Conservation (phyloP, 768 basidiomycete genomes). For the Paxillus rubicundulus region DNA sequence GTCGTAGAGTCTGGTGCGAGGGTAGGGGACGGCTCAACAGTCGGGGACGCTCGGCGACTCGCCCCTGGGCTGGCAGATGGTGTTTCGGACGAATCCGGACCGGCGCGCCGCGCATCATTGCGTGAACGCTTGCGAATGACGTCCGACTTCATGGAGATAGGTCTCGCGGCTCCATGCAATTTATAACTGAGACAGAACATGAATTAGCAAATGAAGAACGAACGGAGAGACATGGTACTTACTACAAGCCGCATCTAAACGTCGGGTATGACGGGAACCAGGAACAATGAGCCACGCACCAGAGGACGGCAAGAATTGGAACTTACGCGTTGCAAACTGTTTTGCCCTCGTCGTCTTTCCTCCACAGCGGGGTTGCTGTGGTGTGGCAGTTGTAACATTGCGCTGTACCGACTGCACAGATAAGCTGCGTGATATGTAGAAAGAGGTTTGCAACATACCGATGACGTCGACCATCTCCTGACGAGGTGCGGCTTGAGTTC, state of each 20-base stretch:
- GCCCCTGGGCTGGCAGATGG: conserved; percentile 75
- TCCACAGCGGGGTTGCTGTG: conserved; percentile 85
- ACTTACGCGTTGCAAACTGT: conserved; percentile 89
- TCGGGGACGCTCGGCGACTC: conserved; percentile 71
- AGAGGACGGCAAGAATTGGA: neutral
- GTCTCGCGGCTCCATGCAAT: conserved; percentile 79
- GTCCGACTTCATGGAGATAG: conserved; percentile 90
- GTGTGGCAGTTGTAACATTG: conserved; percentile 92
- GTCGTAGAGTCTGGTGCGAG: conserved; percentile 72
- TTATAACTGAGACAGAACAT: conserved; percentile 52
- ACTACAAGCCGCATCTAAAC: conserved; percentile 74
- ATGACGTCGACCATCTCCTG: conserved; percentile 73
- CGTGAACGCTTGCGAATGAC: conserved; percentile 85
- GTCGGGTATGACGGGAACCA: neutral
- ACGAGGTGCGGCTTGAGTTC: conserved; percentile 60
- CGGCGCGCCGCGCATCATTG: conserved; percentile 68
- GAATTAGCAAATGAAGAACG: conserved; percentile 6
- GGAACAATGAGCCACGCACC: conserved; percentile 12
- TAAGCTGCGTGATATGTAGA: conserved; percentile 29
- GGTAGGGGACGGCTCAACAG: conserved; percentile 56
- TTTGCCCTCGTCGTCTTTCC: conserved; percentile 89
- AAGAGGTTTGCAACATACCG: conserved; percentile 46
- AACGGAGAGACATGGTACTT: conserved; percentile 26
- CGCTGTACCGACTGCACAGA: conserved; percentile 43
- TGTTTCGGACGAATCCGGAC: conserved; percentile 56